Evolutionary conservation across 768 basidiomycete species (phyloP), one percentile per base, ranked within the genome.

Genomic region (Phanerodontia chrysosporium): DNA sequence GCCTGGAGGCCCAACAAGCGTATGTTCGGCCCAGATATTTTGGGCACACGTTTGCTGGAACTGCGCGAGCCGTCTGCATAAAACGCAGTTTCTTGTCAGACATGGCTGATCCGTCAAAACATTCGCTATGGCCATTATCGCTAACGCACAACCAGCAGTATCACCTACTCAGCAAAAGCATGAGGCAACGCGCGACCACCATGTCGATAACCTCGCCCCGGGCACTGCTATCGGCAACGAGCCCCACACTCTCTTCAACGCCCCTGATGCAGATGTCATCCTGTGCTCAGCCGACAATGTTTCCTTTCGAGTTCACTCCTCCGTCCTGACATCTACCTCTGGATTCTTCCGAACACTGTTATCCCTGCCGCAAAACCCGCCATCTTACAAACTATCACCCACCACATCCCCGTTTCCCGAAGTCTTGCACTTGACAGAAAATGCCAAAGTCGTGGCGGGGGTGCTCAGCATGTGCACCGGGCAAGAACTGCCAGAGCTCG

Each of bases 401-500:
- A 24, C 22, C 8, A 21, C 51, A 9, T 22, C 49, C 3, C 36
- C n/a, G 2, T 4, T 10, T 12, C 35, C 51, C 6, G 68, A 69
- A 16, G 42, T 60, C 16, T 67, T 73, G 36, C 63, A 60, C 18
- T 49, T 75, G 36, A 71, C 73, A 22, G 78, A 78, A 59, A 62
- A 62, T 35, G 72, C 78, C 51, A 62, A 54, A n/a, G 66, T 74
- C 10, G 65, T 80, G 30, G 71, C 72, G 18, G 73, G 72, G 18
- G 67, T 80, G 12, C 71, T 79, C 35, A 68, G 74, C 61, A 72
- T 80, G 65, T 69, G 77, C 46, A 72, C 75, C 48, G 78, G 79
- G 0, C 66, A 77, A 9, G 75, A 74, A 46, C 74, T 75, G 9
- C 74, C 74, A 13, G 29, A 29, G 30, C 78, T 77, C 73, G 66